Conservation (phyloP, 2,329 filamentous ascomycete species). For the Diaporthe vexans region DNA sequence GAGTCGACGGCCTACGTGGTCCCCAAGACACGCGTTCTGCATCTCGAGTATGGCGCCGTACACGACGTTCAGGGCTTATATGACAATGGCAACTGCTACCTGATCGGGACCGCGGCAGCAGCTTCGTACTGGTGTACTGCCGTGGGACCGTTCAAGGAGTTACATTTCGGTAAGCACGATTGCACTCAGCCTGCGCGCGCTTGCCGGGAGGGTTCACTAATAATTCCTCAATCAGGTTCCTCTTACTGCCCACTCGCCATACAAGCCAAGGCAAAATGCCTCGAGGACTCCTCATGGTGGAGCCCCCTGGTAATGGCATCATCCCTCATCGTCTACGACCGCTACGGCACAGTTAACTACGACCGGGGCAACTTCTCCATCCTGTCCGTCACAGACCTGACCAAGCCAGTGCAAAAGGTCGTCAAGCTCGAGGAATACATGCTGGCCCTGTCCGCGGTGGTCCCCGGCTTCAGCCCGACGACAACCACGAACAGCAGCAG, state of each 20-base stretch:
- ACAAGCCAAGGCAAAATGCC: conserved; percentile 19
- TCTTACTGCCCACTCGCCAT: conserved; percentile 33
- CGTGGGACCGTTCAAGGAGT: conserved; percentile 7
- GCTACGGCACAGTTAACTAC: conserved; percentile 37
- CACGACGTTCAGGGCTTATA: conserved; percentile 27
- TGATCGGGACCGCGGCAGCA: conserved; percentile 19
- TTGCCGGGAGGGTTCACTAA: background rate
- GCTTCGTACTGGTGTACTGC: conserved; percentile 33
- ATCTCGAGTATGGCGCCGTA: conserved; percentile 34
- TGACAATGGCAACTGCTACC: conserved; percentile 25
- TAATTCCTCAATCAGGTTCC: background rate
- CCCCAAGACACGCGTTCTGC: conserved; percentile 26
- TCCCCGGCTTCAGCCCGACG: conserved; percentile 13
- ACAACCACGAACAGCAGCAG: background rate
- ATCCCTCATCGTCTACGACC: conserved; percentile 32
- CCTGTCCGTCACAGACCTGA: conserved; percentile 30
- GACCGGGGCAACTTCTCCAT: conserved; percentile 37
- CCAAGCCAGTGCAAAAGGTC: conserved; percentile 8
- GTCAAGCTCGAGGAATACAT: conserved; percentile 29
- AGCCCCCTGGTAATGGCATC: conserved; percentile 28
- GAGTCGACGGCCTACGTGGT: conserved; percentile 33
- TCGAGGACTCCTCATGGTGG: conserved; percentile 30
- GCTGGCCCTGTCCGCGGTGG: conserved; percentile 32
- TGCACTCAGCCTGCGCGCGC: too few species aligned
- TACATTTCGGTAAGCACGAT: conserved; percentile 26